Percentiles rank a stretch among this genome's conserved stretches.
Evolutionary conservation across 768 basidiomycete species (phyloP).

Genomic region (Pulveroboletus ravenelii): DNA sequence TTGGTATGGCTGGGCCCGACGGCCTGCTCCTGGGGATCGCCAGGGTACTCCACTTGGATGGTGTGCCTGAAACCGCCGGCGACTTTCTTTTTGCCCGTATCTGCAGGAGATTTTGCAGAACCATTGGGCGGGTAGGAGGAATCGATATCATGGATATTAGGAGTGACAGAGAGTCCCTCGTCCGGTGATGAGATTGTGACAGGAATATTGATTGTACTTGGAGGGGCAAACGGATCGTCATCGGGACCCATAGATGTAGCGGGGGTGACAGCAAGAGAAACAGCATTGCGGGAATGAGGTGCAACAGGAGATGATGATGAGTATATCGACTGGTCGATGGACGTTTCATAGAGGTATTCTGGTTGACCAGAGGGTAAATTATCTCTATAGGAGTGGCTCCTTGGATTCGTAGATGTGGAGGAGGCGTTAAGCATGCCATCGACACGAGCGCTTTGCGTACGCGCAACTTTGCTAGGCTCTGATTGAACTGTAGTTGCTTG

Average conservation of each 20-base stretch:
- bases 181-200: conserved; percentile 28
- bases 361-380: conserved; percentile 46
- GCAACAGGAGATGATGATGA: conserved; percentile 33
- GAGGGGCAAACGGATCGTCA: conserved; percentile 71
- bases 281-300: conserved; percentile 36
- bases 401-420: conserved; percentile 31
- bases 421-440: conserved; percentile 37
- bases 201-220: conserved; percentile 27
- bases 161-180: conserved; percentile 16
- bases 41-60: conserved; percentile 89
- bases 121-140: conserved; percentile 21
- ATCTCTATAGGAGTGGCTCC: conserved; percentile 46
- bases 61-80: conserved; percentile 70
- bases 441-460: conserved; percentile 54
- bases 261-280: conserved; percentile 41
- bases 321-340: conserved; percentile 51
- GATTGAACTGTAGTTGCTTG: conserved; percentile 37
- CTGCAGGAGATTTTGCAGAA: conserved; percentile 33
- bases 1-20: conserved; percentile 21
- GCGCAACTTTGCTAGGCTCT: conserved; percentile 32
- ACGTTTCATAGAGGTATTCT: conserved; percentile 73
- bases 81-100: conserved; percentile 46
- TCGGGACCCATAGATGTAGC: conserved; percentile 40
- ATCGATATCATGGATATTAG: conserved; percentile 17
- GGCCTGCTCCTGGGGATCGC: conserved; percentile 41